Evolutionary conservation across 2,329 filamentous ascomycete species (phyloP).

Genomic region (Triangularia verruculosa): DNA sequence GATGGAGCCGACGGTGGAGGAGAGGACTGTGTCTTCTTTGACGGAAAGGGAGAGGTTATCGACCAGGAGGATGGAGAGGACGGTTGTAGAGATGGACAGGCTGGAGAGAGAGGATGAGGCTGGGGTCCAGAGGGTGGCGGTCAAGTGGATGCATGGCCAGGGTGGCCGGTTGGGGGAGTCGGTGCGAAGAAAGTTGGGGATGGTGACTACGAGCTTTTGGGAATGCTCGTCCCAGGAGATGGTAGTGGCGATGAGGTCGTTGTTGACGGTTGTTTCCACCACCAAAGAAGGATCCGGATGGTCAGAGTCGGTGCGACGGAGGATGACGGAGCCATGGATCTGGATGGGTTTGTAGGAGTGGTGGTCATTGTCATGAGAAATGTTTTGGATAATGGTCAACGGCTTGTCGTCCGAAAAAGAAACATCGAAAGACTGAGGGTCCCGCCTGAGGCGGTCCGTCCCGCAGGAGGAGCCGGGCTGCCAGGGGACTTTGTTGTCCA

Average conservation of each 20-base stretch:
- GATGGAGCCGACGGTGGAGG: constrained; percentile 40
- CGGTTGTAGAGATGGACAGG: constrained; percentile 37
- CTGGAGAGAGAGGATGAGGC: constrained; percentile 36
- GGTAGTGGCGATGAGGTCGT: constrained; percentile 38
- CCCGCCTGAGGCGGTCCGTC: constrained; percentile 30
- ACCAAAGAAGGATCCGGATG: constrained; percentile 39
- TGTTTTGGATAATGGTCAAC: constrained; percentile 42
- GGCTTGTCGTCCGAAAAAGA: constrained; percentile 36
- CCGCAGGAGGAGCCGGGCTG: constrained; percentile 17
- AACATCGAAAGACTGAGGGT: constrained; percentile 33
- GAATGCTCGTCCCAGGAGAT: constrained; percentile 33
- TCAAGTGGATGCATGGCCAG: constrained; percentile 47
- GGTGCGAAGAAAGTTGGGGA: constrained; percentile 34
- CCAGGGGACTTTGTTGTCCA: constrained; percentile 28
- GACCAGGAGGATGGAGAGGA: constrained; percentile 41
- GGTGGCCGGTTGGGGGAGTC: constrained; percentile 28
- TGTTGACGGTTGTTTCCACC: constrained; percentile 46
- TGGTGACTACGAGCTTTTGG: constrained; percentile 41
- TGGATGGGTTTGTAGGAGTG: constrained; percentile 33
- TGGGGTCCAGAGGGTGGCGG: constrained; percentile 47
- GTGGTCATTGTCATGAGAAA: constrained; percentile 22
- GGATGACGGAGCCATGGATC: constrained; percentile 45
- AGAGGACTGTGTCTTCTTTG: constrained; percentile 31
- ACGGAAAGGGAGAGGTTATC: constrained; percentile 40
- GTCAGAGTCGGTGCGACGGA: constrained; percentile 38